Evolutionary conservation across 805 yeast species (phyloP), one percentile per base, ranked within the genome.

Genomic region (Starmerella sirachaensis): DNA sequence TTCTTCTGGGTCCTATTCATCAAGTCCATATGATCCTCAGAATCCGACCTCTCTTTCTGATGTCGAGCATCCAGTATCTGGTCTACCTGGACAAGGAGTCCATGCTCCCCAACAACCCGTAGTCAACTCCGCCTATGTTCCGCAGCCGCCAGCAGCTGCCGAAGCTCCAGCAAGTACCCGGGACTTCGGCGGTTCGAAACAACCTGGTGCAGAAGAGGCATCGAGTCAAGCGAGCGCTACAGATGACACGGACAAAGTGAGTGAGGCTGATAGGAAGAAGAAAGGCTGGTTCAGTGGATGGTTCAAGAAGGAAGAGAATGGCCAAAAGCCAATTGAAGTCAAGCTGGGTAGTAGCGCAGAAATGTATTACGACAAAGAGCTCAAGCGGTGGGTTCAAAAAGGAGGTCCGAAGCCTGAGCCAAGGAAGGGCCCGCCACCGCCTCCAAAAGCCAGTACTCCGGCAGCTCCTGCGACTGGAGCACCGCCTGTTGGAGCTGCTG

Each of bases 341-440:
- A 84, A 91, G 48, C 61, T 91, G 37, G 43, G 43, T 1, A 82
- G 79, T 40, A 69, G 74, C 42, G 78, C 68, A 53, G 64, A 71
- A 13, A 78, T 91, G 54, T 70, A 72, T 52, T 91, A 74, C 56
- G 94, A 86, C 60, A 88, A 82, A 50, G 74, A 79, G 42, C 68
- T 79, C 53, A 76, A 78, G 55, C 70, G 94, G 52, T 91, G 96
- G 95, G 73, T 91, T 36, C 77, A 83, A 72, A 4, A 70, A 76
- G 18, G 65, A 70, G 34, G 91, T 73, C 53, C 54, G 12, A 37
- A 51, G 10, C 60, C 61, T 5, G 47, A 43, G 32, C 57, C 54
- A 17, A 48, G 43, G 17, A 66, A 35, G 64, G 74, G 78, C 2
- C 78, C 88, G 3, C 88, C 94, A 4, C 91, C 93, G 4, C 72